Percentiles rank a stretch among this genome's conserved stretches.
Evolutionary conservation across 1,139 yeast genomes (phyloP).

Genomic region (Candida anutae): DNA sequence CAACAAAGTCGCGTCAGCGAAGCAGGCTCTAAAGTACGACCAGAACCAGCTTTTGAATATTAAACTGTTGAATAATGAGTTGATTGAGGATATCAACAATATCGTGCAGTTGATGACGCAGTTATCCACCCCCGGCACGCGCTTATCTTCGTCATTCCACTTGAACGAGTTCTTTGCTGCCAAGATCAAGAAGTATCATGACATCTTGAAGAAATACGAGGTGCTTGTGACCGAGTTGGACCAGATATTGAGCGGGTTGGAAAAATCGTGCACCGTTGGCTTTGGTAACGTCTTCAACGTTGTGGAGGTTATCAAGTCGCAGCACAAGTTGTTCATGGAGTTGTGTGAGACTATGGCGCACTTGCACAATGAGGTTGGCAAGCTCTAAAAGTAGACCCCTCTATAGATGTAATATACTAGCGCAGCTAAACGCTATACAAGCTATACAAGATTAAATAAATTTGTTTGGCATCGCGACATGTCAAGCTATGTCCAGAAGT

Average conservation of each 20-base stretch:
- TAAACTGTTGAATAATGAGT: constrained; percentile 45
- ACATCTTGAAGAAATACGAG: constrained; percentile 63
- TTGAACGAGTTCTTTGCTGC: constrained; percentile 40
- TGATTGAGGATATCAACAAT: constrained; percentile 59
- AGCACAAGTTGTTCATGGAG: constrained; percentile 82
- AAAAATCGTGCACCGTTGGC: constrained; percentile 37
- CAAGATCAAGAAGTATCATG: constrained; percentile 62
- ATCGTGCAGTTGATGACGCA: constrained; percentile 62
- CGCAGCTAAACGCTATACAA: too few relatives aligned
- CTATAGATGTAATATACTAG: too few relatives aligned
- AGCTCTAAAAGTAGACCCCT: constrained; percentile 2
- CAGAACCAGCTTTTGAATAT: constrained; percentile 26
- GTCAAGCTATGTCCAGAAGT: too few relatives aligned
- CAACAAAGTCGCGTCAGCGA: constrained; percentile 54
- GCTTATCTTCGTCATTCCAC: constrained; percentile 47
- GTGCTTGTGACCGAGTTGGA: constrained; percentile 69
- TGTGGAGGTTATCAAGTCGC: constrained; percentile 67
- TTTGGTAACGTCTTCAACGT: constrained; percentile 49
- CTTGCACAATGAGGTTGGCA: constrained; percentile 60
- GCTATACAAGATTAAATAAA: too few relatives aligned
- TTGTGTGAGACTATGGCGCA: constrained; percentile 87
- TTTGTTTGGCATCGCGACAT: too few relatives aligned
- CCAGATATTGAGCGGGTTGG: constrained; percentile 34
- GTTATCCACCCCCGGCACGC: constrained; percentile 60
- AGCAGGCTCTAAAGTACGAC: constrained; percentile 54